A percentile compares a stretch with the other conserved stretches of the same genome.
Evolutionary conservation across 2,329 filamentous ascomycete species (phyloP).

Genomic region (Penicillium sp.): DNA sequence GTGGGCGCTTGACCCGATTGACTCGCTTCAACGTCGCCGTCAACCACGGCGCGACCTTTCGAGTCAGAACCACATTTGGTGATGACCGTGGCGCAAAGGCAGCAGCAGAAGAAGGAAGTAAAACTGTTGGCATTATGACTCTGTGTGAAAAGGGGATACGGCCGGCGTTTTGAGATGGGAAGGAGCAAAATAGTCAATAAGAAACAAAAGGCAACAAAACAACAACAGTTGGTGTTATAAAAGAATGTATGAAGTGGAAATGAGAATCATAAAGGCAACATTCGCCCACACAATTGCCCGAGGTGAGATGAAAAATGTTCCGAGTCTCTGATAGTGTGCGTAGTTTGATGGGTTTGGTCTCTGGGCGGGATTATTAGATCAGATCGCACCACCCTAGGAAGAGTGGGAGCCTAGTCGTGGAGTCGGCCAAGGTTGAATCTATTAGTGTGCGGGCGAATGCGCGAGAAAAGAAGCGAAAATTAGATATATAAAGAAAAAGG

Average conservation of each 20-base stretch:
- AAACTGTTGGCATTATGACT: conserved; percentile 80
- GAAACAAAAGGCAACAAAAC: conserved; percentile 52
- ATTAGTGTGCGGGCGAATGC: conserved; percentile 43
- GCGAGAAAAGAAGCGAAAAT: conserved; percentile 32
- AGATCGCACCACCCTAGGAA: conserved; percentile 22
- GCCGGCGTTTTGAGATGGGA: conserved; percentile 34
- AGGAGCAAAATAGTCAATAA: conserved; percentile 55
- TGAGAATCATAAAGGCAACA: conserved; percentile 42
- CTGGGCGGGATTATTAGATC: conserved; percentile 20
- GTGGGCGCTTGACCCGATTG: conserved; percentile 92
- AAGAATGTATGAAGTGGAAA: conserved; percentile 32
- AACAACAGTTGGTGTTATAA: conserved; percentile 51
- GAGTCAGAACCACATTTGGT: conserved; percentile 90
- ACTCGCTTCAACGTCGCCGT: conserved; percentile 96
- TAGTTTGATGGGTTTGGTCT: conserved; percentile 4
- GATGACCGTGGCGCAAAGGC: conserved; percentile 93
- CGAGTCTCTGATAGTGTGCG: not conserved
- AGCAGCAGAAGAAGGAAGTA: conserved; percentile 92
- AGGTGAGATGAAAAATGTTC: not conserved
- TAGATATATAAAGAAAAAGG: conserved; percentile 33
- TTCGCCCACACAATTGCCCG: conserved; percentile 42
- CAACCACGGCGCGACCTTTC: conserved; percentile 94
- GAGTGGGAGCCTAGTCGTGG: conserved; percentile 11
- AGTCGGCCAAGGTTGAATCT: conserved; percentile 18
- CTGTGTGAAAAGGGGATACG: conserved; percentile 57